Conservation (phyloP, 805 yeast genomes). For the Zygosaccharomyces gambellarensis region DNA sequence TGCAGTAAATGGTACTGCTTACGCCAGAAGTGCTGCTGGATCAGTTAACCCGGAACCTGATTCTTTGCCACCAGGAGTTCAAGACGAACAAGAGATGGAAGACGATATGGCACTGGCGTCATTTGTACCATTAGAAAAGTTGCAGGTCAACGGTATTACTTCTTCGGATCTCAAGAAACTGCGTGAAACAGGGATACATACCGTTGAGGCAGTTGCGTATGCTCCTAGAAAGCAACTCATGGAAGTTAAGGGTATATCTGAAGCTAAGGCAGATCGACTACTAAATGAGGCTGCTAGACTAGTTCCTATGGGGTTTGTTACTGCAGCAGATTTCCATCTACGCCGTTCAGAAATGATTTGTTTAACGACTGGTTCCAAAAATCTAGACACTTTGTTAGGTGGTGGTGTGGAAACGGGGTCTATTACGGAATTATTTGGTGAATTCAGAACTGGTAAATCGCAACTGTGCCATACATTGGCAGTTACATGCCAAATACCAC, state of each 20-base stretch:
- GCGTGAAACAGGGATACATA: slow-evolving; percentile 76
- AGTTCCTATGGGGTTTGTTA: slow-evolving; percentile 95
- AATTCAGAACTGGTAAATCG: slow-evolving; percentile 95
- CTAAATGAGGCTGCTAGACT: slow-evolving; percentile 76
- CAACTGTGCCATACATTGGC: slow-evolving; percentile 96
- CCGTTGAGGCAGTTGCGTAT: slow-evolving; percentile 90
- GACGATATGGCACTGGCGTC: slow-evolving; percentile 45
- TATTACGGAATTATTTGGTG: slow-evolving; percentile 94
- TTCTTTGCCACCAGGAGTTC: slow-evolving; percentile 3
- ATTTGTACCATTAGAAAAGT: slow-evolving; percentile 34
- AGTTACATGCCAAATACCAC: slow-evolving; percentile 92
- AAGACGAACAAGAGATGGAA: slow-evolving; percentile 36
- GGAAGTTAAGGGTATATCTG: slow-evolving; percentile 86
- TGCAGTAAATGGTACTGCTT: background rate
- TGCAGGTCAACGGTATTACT: slow-evolving; percentile 79
- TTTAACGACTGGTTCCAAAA: slow-evolving; percentile 92
- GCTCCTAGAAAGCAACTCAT: slow-evolving; percentile 79
- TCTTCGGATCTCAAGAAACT: slow-evolving; percentile 73
- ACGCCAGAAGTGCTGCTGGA: slow-evolving; percentile 6
- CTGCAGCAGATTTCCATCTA: slow-evolving; percentile 90
- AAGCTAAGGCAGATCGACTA: slow-evolving; percentile 86
- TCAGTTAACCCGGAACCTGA: slow-evolving; percentile 4
- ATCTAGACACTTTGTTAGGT: slow-evolving; percentile 84
- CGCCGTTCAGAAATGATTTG: slow-evolving; percentile 88
- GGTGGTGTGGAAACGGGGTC: slow-evolving; percentile 98